Evolutionary conservation across 2,329 filamentous ascomycete genomes (phyloP).

Genomic region (Diaporthe ampelina): DNA sequence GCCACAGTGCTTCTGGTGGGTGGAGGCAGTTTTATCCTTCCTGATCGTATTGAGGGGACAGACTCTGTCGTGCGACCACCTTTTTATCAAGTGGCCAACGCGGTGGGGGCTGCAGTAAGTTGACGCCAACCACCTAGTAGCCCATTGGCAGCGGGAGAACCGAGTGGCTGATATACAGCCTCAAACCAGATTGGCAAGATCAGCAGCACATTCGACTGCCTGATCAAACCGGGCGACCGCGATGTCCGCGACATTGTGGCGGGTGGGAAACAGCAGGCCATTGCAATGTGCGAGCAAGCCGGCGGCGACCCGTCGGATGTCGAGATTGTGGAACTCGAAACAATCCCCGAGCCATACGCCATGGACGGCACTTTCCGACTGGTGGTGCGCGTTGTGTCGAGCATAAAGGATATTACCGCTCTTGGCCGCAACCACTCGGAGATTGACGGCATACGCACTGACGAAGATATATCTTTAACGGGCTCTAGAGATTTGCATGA

Average conservation of each 20-base stretch:
- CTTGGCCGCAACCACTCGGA: neutral
- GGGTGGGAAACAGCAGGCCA: neutral
- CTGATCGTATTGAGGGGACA: neutral
- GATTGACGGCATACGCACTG: too few relatives aligned
- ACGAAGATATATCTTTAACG: neutral
- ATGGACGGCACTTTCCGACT: constrained; percentile 20
- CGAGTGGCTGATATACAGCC: neutral
- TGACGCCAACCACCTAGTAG: rapidly evolving
- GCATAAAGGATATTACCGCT: neutral
- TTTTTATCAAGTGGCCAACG: constrained; percentile 20
- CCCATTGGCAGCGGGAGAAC: rapidly evolving
- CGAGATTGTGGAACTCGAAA: constrained; percentile 19
- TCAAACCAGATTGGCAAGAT: neutral
- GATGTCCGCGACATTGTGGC: neutral
- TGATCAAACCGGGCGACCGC: constrained; percentile 4
- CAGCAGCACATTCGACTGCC: constrained; percentile 2
- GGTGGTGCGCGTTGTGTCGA: constrained; percentile 1
- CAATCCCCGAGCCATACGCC: constrained; percentile 12
- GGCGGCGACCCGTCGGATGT: constrained; percentile 1
- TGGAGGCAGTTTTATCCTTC: constrained; percentile 3
- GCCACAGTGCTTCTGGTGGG: constrained; percentile 10
- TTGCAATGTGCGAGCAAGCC: constrained; percentile 2
- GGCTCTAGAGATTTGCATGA: neutral
- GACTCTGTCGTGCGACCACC: constrained; percentile 2
- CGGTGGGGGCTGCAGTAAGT: constrained; percentile 12